Conservation (phyloP, 2,329 filamentous ascomycete genomes). For the Diaporthe caulivora region DNA sequence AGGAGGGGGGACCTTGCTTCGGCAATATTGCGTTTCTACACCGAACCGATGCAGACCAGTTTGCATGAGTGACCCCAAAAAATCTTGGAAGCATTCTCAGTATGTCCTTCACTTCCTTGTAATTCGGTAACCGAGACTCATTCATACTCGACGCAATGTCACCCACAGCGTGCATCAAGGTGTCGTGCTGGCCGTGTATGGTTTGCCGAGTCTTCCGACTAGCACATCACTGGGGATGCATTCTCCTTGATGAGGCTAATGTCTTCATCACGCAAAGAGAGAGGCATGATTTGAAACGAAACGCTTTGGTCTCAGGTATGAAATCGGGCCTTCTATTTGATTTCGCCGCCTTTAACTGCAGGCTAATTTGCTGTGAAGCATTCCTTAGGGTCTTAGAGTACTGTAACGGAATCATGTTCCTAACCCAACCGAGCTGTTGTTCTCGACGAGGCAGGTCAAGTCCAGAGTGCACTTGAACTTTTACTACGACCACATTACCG, state of each 20-base stretch:
- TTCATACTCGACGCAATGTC: not conserved
- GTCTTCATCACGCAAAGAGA: conserved; percentile 52
- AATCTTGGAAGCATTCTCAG: not conserved
- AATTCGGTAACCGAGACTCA: not conserved
- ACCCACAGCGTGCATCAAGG: not conserved
- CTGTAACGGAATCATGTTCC: conserved; percentile 50
- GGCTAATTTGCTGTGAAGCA: not conserved
- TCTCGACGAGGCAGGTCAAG: conserved; percentile 45
- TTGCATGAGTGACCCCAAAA: not conserved
- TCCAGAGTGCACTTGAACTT: conserved; percentile 47
- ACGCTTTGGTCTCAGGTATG: conserved; percentile 46
- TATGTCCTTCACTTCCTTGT: not conserved
- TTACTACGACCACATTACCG: conserved; percentile 45
- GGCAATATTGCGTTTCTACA: not conserved
- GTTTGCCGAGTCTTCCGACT: conserved; percentile 43
- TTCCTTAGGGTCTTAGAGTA: conserved; percentile 42
- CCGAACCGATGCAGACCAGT: not conserved
- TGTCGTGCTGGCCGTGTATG: not conserved
- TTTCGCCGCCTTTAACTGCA: accelerated
- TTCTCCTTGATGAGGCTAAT: conserved; percentile 56
- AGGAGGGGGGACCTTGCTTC: not conserved
- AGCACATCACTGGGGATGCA: conserved; percentile 52
- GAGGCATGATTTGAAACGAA: conserved; percentile 42
- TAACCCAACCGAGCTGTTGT: conserved; percentile 51
- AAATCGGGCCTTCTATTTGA: accelerated